These are phyloP conservation scores for Solanum boliviense DNA, from an alignment of 257 asterid species.

Conservation along the genomic window DNA sequence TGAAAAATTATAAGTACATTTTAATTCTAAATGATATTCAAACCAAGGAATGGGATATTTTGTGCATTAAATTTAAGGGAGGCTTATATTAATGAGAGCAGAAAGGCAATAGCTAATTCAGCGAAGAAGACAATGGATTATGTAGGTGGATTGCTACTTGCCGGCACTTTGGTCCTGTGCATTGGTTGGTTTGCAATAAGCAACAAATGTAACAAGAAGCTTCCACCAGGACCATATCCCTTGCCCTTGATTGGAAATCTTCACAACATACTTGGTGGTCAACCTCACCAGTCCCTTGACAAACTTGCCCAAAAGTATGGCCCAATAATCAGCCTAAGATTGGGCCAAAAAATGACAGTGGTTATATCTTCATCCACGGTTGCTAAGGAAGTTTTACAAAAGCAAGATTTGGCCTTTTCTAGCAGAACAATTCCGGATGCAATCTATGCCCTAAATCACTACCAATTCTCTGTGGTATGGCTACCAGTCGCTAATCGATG, in stretches of 20 bases:
- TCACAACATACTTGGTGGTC: conserved; percentile 8
- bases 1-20: no score
- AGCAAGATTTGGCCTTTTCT: conserved; percentile 15
- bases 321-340: conserved; percentile 6
- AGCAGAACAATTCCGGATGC: conserved; percentile 11
- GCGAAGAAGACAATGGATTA: conserved; percentile 6
- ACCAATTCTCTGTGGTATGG: conserved; percentile 3
- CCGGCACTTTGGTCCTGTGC: neutral
- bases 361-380: conserved; percentile 1
- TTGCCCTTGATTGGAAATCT: conserved; percentile 6
- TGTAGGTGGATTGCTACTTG: conserved; percentile 32
- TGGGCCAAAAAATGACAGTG: neutral
- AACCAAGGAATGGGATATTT: no score
- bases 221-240: conserved; percentile 7
- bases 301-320: conserved; percentile 15
- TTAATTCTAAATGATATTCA: no score
- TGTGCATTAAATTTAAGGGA: no score
- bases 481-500: conserved; percentile 10
- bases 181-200: neutral
- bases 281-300: conserved; percentile 10
- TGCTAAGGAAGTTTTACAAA: conserved; percentile 2
- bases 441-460: conserved; percentile 7
- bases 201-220: neutral
- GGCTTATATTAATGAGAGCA: no score
- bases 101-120: neutral